phyloP scores from a whole-genome alignment of 2,329 filamentous ascomycete genomes.

The Pezizomycotina sp. region DNA sequence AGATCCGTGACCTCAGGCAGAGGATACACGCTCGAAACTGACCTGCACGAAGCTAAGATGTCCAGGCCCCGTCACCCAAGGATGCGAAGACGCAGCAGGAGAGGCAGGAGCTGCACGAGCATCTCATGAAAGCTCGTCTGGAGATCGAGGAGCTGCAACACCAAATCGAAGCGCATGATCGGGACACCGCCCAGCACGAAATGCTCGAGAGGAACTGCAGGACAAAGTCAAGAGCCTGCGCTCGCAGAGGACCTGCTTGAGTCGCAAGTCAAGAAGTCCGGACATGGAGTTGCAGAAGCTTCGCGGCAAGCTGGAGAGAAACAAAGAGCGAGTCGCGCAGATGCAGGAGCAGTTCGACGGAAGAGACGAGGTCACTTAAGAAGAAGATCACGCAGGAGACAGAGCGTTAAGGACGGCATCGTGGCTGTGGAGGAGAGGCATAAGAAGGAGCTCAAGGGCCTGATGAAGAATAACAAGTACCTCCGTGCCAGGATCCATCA shows the following conservation, averaged over 20 bases:
- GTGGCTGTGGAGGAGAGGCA: constrained; percentile 48
- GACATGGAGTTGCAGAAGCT: constrained; percentile 20
- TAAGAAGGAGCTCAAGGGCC: constrained; percentile 58
- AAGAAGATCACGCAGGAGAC: constrained; percentile 38
- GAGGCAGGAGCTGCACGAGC: constrained; percentile 30
- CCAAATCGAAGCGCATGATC: constrained; percentile 25
- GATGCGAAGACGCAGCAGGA: constrained; percentile 31
- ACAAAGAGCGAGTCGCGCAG: constrained; percentile 24
- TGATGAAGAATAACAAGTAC: constrained; percentile 82
- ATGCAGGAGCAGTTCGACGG: constrained; percentile 25
- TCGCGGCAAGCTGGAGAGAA: constrained; percentile 22
- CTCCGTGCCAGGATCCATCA: constrained; percentile 62
- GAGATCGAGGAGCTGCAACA: constrained; percentile 30
- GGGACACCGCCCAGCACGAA: constrained; percentile 25
- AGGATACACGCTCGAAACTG: constrained; percentile 50
- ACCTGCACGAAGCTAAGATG: constrained; percentile 45
- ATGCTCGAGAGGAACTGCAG: constrained; percentile 28
- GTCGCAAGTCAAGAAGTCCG: constrained; percentile 14
- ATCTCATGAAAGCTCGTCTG: constrained; percentile 30
- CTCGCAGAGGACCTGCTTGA: constrained; percentile 21
- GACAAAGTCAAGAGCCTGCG: constrained; percentile 22
- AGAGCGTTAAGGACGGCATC: constrained; percentile 24
- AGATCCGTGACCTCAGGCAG: constrained; percentile 45
- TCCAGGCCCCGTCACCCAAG: constrained; percentile 28
- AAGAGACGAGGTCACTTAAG: constrained; percentile 27